Evolutionary conservation across 2,329 filamentous ascomycete genomes (phyloP), one percentile per base, ranked within the genome.

Genomic region (Phaeoacremonium minimum): DNA sequence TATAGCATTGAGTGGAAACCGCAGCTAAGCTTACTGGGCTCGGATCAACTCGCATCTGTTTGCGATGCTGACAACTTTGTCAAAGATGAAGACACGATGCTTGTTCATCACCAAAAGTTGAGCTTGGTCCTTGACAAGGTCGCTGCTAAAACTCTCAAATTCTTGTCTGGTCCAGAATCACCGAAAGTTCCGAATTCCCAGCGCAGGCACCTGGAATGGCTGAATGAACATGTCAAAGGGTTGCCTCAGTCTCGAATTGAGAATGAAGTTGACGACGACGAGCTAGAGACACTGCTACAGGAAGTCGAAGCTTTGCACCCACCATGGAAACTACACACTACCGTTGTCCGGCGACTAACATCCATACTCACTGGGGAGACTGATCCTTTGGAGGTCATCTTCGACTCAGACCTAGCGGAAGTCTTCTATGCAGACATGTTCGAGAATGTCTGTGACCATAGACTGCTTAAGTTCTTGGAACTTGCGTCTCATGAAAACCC

Each of bases 1-100:
- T 50, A 64, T 32, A 49, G 42, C 6, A 41, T 62, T 19, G 53
- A 59, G 17, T 65, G 61, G 61, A 58, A 59, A 40, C 61, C 61
- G 1, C 57, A 64, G 34, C 44, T 64, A 15, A 59, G 57, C 45
- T 29, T 62, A n/a, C 46, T 64, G 12, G 40, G 45, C 13, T 44
- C 46, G 8, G 17, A 51, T 28, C 49, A 61, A 38, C 43, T 64
- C 7, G 34, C 30, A 6, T 28, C 31, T 3, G 33, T 40, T 2
- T 61, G 54, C 33, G 30, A 44, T 11, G 46, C 44, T 6, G 32
- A 52, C 19, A 36, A 28, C 1, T 45, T 46, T 18, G 26, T 40
- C 4, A 45, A 48, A 32, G 50, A 55, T 18, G 56, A 57, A 31
- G 37, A 30, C 6, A 18, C 32, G 2, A 45, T 49, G 37, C 18